Conservation (phyloP, 1,139 yeast species). For the Yamadazyma triangularis region DNA sequence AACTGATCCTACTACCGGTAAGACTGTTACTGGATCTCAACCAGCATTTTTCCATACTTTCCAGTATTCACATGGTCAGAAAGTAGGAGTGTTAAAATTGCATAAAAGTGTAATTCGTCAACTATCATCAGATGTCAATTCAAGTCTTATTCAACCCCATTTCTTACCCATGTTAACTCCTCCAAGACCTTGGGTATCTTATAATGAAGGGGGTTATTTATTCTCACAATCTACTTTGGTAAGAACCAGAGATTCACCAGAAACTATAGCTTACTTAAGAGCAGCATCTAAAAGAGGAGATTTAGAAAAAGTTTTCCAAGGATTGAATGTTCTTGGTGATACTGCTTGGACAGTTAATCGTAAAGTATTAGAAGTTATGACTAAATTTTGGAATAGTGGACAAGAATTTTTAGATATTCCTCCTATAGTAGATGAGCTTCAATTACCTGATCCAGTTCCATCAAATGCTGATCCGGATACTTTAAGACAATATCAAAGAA, state of each 20-base stretch:
- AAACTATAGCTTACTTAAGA: conserved; percentile 79
- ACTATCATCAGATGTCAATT: conserved; percentile 62
- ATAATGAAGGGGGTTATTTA: conserved; percentile 80
- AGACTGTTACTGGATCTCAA: conserved; percentile 60
- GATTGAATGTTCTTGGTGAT: conserved; percentile 80
- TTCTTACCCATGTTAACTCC: conserved; percentile 86
- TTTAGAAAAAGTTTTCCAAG: conserved; percentile 65
- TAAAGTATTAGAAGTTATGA: conserved; percentile 61
- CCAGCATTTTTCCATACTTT: conserved; percentile 92
- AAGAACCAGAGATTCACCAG: conserved; percentile 83
- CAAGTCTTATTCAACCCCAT: conserved; percentile 79
- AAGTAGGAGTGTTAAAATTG: conserved; percentile 74
- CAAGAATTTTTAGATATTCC: conserved; percentile 80
- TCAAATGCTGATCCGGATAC: conserved; percentile 67
- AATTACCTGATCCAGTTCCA: conserved; percentile 63
- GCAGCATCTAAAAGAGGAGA: conserved; percentile 75
- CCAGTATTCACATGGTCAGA: conserved; percentile 74
- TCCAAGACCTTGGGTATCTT: conserved; percentile 83
- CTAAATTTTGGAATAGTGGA: conserved; percentile 85
- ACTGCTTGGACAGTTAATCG: conserved; percentile 94
- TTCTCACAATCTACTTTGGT: conserved; percentile 61
- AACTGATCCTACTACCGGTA: conserved; percentile 72
- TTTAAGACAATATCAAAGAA: conserved; percentile 62
- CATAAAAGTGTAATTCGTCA: conserved; percentile 66
- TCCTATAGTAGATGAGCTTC: conserved; percentile 48